Base-by-base conservation (phyloP, 2,329 filamentous ascomycete genomes). In the Fusarium burgessii region DNA sequence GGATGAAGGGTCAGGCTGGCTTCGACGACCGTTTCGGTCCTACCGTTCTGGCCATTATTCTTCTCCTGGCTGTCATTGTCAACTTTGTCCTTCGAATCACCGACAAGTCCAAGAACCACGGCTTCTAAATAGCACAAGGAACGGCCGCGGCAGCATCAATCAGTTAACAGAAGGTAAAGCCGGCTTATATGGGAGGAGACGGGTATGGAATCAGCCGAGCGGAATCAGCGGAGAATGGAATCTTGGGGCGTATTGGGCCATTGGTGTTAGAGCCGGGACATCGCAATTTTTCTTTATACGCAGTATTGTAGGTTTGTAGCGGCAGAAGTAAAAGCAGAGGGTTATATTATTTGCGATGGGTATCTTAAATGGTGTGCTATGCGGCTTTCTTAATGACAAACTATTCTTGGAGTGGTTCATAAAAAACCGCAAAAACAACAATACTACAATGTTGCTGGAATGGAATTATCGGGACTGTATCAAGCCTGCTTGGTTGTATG, bases 21-120 rank as follows among this genome's bases (percentile, higher is more conserved):
- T 98, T 99, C 80, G 96, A 99, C 80, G 96, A 99, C 85, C 90
- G 95, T 43, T 95, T 97, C 77, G 96, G 96, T 11, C 96, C 96
- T 8, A 98, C 95, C 1, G 89, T 98, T 55, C 82, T 99, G 81
- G 93, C 95, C 51, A 88, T 98, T 76, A 92, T 95, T 58, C 84
- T 99, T 73, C 84, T 98, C 76, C 87, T 93, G 50, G 96, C 95
- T 17, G 93, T 99, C n/a, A 86, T 98, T 58, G 93, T 98, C 78
- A 99, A 99, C 85, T 98, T 99, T 80, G 91, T 97, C 40, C 84
- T 99, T 79, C 88, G 94, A 72, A 90, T 94, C 61, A 81, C 76
- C 67, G 81, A 82, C 42, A 78, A 79, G 63, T 79, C 80, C 45
- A 81, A 82, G 76, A 82, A 82, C 77, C 77, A 82, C 45, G 32